These are phyloP conservation scores for Pelargonium nanum DNA, from an alignment of 345 rosid genomes.

Conservation along the genomic window DNA sequence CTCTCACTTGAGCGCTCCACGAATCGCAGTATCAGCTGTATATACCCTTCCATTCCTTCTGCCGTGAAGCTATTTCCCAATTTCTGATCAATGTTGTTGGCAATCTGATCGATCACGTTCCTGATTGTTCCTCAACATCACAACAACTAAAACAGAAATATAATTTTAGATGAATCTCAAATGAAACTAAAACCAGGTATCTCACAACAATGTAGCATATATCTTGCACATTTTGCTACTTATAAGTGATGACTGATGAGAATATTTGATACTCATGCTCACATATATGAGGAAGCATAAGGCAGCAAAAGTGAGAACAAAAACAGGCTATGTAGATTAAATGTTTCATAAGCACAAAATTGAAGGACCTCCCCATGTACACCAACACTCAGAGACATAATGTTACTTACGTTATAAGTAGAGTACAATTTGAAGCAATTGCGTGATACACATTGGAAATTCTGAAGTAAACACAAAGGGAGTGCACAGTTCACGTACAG, in stretches of 20 bases:
- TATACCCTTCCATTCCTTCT: constrained; percentile 75
- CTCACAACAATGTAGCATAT: too few species aligned
- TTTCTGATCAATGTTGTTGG: constrained; percentile 53
- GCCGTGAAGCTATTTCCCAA: constrained; percentile 58
- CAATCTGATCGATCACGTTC: constrained; percentile 36
- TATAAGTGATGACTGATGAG: too few species aligned
- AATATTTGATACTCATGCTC: not conserved
- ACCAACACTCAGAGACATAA: too few species aligned
- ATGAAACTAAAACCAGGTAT: not conserved
- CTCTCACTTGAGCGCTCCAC: constrained; percentile 67
- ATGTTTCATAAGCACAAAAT: too few species aligned
- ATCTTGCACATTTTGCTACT: not conserved
- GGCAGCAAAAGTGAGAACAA: too few species aligned
- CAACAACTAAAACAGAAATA: not conserved
- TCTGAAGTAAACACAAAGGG: too few species aligned
- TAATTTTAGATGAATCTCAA: not conserved
- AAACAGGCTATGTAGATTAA: too few species aligned
- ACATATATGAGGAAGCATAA: not conserved
- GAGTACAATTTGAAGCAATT: too few species aligned
- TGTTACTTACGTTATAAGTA: not conserved
- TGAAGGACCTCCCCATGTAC: too few species aligned
- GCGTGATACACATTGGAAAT: too few species aligned
- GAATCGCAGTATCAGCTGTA: constrained; percentile 44
- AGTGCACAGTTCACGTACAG: too few species aligned
- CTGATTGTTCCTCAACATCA: constrained; percentile 49